Percentiles rank a stretch among this genome's conserved stretches.
Evolutionary conservation across 2,329 filamentous ascomycete species (phyloP).

Genomic region (Emmonsiellopsis sp.): DNA sequence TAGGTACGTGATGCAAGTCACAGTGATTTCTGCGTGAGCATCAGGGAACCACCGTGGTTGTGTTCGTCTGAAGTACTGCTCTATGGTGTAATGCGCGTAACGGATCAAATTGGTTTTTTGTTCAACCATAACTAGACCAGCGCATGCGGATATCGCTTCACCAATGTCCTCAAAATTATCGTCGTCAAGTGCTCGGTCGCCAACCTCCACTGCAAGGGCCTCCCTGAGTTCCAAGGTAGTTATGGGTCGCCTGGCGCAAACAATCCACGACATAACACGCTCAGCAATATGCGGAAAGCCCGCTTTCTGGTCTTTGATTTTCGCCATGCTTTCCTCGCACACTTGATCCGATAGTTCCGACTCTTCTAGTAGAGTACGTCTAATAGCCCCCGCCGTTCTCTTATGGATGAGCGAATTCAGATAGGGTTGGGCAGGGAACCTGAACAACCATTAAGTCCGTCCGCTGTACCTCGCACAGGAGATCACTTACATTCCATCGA

Average conservation of each 20-base stretch:
- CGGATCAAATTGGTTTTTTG: slow-evolving; percentile 13
- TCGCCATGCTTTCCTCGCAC: slow-evolving; percentile 27
- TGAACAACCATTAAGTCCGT: slow-evolving; percentile 13
- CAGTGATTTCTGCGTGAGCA: slow-evolving; percentile 15
- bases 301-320: background rate
- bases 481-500: slow-evolving; percentile 13
- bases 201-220: slow-evolving; percentile 19
- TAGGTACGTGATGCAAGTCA: slow-evolving; percentile 23
- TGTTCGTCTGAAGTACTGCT: slow-evolving; percentile 37
- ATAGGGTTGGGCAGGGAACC: slow-evolving; percentile 16
- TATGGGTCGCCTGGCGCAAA: slow-evolving; percentile 16
- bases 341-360: slow-evolving; percentile 24
- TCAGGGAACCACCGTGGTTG: slow-evolving; percentile 16
- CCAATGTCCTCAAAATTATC: slow-evolving; percentile 16
- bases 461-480: slow-evolving; percentile 10
- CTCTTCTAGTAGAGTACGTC: slow-evolving; percentile 22
- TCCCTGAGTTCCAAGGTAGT: slow-evolving; percentile 20
- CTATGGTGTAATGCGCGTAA: slow-evolving; percentile 37
- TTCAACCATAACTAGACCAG: slow-evolving; percentile 17
- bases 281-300: background rate
- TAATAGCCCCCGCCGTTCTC: slow-evolving; percentile 22
- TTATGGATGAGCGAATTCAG: slow-evolving; percentile 12
- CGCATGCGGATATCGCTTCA: slow-evolving; percentile 14
- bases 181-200: slow-evolving; percentile 15
- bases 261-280: slow-evolving; percentile 7